A percentile compares a stretch with the other conserved stretches of the same genome.
phyloP scores from a whole-genome alignment of 208 protist species.

The Wallacemonas sp. region DNA sequence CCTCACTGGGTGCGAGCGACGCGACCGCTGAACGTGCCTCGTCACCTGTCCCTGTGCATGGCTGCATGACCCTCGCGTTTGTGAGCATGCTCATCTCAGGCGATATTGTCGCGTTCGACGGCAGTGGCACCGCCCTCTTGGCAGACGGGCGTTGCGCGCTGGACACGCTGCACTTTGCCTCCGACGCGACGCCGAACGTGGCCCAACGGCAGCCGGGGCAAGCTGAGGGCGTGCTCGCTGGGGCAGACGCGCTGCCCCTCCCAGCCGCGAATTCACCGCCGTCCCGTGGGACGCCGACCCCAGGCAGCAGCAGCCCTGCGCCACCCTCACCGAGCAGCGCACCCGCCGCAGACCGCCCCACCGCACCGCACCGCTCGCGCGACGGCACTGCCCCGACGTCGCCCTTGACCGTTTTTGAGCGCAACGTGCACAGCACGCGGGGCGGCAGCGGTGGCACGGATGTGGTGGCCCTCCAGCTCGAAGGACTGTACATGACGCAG shows the following conservation, averaged over 20 bases:
- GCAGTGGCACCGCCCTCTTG: conserved; percentile 25
- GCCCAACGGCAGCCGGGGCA: background rate
- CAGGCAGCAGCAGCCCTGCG: background rate
- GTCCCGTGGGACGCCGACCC: background rate
- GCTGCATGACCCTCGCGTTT: conserved; percentile 17
- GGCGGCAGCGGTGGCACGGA: background rate
- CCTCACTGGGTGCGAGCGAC: background rate
- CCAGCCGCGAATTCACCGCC: too few relatives aligned
- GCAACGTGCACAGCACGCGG: background rate
- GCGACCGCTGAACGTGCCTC: background rate
- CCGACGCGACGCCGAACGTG: background rate
- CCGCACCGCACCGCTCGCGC: background rate
- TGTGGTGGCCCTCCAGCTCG: conserved; percentile 59
- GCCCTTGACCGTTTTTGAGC: background rate
- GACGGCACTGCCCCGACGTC: background rate
- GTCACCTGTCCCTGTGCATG: background rate
- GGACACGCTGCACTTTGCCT: too few relatives aligned
- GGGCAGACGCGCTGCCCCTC: too few relatives aligned
- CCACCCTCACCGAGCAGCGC: too few relatives aligned
- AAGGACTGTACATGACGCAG: conserved; percentile 75
- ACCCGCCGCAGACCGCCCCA: background rate
- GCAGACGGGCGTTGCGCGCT: conserved; percentile 1
- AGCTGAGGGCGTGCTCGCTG: background rate
- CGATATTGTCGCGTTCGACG: conserved; percentile 36
- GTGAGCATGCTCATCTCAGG: conserved; percentile 53